Conservation (phyloP, 2,329 filamentous ascomycete genomes). For the Teratosphaeria nubilosa region DNA sequence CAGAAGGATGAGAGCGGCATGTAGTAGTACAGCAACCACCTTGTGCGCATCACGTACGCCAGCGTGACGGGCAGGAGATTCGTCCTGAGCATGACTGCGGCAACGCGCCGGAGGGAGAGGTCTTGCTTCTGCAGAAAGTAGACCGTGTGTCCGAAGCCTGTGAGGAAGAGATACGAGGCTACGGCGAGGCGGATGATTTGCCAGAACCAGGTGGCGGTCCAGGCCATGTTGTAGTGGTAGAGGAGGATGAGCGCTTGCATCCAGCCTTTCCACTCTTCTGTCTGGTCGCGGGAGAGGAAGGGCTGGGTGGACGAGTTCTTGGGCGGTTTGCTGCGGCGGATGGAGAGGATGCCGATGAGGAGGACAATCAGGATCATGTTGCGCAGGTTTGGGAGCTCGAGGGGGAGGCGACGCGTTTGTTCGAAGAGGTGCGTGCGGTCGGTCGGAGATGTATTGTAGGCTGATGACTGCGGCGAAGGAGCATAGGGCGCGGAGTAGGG, state of each 20-base stretch:
- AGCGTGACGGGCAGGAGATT: slow-evolving; percentile 47
- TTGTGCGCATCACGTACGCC: slow-evolving; percentile 46
- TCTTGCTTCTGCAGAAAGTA: slow-evolving; percentile 49
- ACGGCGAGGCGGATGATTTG: slow-evolving; percentile 45
- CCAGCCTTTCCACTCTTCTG: slow-evolving; percentile 57
- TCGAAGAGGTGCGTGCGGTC: slow-evolving; percentile 47
- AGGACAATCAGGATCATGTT: slow-evolving; percentile 20
- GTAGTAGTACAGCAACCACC: slow-evolving; percentile 50
- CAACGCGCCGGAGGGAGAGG: slow-evolving; percentile 46
- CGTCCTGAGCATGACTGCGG: slow-evolving; percentile 44
- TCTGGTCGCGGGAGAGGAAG: slow-evolving; percentile 46
- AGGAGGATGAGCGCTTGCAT: slow-evolving; percentile 49
- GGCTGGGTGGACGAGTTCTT: slow-evolving; percentile 18
- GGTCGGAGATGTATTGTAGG: slow-evolving; percentile 41
- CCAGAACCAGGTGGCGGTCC: slow-evolving; percentile 42
- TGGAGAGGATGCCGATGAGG: slow-evolving; percentile 17
- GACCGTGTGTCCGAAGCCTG: slow-evolving; percentile 50
- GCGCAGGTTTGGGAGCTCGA: slow-evolving; percentile 26
- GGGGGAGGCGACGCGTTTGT: slow-evolving; percentile 38
- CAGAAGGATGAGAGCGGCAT: slow-evolving; percentile 51
- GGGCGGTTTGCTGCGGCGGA: slow-evolving; percentile 7
- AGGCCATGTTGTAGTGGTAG: slow-evolving; percentile 50
- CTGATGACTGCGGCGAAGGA: slow-evolving; percentile 14
- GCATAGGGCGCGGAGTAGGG: slow-evolving; percentile 5
- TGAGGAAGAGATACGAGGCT: slow-evolving; percentile 52